Percentiles rank a stretch among this genome's conserved stretches.
These are phyloP conservation scores for Solanum sparsipilum DNA, from an alignment of 257 asterid genomes.

Conservation along the genomic window DNA sequence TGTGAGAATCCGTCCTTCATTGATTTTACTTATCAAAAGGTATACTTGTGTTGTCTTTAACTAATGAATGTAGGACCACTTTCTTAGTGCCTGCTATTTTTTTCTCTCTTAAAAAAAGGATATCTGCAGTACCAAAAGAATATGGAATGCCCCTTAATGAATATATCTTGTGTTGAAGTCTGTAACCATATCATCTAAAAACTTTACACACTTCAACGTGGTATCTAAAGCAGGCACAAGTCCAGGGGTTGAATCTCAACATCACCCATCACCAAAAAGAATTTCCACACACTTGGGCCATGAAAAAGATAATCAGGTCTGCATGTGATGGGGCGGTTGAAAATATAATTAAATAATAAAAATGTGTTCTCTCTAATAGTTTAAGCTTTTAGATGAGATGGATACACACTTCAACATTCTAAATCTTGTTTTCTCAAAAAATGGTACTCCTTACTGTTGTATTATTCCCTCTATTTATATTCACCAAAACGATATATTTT, in stretches of 20 bases:
- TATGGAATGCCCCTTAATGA: background rate
- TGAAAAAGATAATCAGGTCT: background rate
- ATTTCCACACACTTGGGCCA: background rate
- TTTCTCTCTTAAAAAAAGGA: background rate
- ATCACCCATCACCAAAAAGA: background rate
- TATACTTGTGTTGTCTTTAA: background rate
- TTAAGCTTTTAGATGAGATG: background rate
- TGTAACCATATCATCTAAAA: background rate
- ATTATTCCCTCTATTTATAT: background rate
- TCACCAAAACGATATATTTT: background rate
- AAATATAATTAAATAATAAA: background rate
- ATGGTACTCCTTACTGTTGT: background rate
- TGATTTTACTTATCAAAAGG: background rate
- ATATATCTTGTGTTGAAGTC: background rate
- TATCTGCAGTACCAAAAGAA: background rate
- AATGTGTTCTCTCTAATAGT: background rate
- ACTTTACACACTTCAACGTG: background rate
- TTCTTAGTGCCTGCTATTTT: background rate
- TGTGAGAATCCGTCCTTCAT: background rate
- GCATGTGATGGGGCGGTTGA: background rate
- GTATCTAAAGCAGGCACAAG: background rate
- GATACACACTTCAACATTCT: background rate
- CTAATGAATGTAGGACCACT: background rate
- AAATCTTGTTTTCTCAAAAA: background rate
- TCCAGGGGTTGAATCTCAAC: background rate